phyloP scores from a whole-genome alignment of 176 grass and related monocot species.

The Dactylis glomerata region DNA sequence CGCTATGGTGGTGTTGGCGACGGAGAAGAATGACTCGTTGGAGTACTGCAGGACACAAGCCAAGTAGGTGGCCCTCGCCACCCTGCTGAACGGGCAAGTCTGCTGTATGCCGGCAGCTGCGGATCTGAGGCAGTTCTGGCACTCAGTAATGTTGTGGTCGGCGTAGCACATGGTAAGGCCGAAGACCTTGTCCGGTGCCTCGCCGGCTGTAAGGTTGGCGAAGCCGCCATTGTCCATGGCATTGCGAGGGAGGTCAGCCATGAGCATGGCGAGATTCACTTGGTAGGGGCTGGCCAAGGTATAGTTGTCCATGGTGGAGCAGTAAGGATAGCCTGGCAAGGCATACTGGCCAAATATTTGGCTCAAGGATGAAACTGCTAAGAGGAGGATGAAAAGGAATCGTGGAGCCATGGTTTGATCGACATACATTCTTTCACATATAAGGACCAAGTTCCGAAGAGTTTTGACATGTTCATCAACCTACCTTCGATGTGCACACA shows the following conservation, averaged over 20 bases:
- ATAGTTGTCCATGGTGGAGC: not conserved
- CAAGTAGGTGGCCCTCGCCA: not conserved
- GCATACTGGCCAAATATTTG: not conserved
- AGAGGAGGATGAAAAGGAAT: not conserved
- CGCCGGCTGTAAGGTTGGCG: not conserved
- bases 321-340: not conserved
- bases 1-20: not conserved
- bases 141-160: not conserved
- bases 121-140: not conserved
- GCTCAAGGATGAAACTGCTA: not conserved
- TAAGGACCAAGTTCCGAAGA: not conserved
- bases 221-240: not conserved
- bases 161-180: not conserved
- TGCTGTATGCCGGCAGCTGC: not conserved
- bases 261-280: not conserved
- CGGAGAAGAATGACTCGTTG: not conserved
- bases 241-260: not conserved
- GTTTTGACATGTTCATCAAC: not conserved
- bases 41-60: not conserved
- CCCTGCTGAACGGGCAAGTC: not conserved
- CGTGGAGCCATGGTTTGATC: not conserved
- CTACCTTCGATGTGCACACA: no score
- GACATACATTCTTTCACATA: not conserved
- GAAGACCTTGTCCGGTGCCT: not conserved
- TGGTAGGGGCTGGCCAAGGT: not conserved